Evolutionary conservation across 2,329 filamentous ascomycete genomes (phyloP).

Genomic region (Aureobasidium sp.): DNA sequence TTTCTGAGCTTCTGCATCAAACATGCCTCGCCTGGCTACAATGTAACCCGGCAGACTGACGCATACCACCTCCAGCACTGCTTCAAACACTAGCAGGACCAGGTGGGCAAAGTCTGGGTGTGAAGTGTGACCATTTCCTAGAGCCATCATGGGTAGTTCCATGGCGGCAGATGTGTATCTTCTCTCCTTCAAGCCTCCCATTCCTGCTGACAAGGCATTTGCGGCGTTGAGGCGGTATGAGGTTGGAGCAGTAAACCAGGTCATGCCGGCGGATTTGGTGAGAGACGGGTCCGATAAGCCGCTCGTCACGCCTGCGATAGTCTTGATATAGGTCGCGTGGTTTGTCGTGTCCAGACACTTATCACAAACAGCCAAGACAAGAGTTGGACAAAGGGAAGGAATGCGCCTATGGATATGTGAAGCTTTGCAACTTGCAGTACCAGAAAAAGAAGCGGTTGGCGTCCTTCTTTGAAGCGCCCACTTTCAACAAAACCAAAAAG

Average conservation of each 20-base stretch:
- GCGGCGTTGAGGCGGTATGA: conserved; percentile 12
- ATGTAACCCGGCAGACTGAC: conserved; percentile 93
- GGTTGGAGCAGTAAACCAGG: conserved; percentile 12
- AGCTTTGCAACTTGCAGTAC: not conserved
- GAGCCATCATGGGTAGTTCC: conserved; percentile 14
- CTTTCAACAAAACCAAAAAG: not conserved
- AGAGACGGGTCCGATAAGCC: not conserved
- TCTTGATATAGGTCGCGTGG: not conserved
- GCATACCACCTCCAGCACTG: conserved; percentile 89
- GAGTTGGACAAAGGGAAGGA: not conserved
- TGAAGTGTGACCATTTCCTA: conserved; percentile 27
- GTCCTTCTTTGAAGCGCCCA: not conserved
- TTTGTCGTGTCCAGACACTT: not conserved
- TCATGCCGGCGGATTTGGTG: not conserved
- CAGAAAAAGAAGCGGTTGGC: not conserved
- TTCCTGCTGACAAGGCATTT: not conserved
- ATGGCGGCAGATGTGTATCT: conserved; percentile 3
- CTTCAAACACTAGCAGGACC: conserved; percentile 81
- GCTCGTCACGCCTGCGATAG: not conserved
- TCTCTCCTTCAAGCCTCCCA: not conserved
- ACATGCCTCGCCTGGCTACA: conserved; percentile 81
- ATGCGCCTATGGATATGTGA: not conserved
- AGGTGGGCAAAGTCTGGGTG: conserved; percentile 65
- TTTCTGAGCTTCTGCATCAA: conserved; percentile 93
- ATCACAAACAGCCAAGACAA: not conserved